Percentiles rank a stretch among this genome's conserved stretches.
Evolutionary conservation across 2,329 filamentous ascomycete genomes (phyloP).

Genomic region (Sporothrix luriei): DNA sequence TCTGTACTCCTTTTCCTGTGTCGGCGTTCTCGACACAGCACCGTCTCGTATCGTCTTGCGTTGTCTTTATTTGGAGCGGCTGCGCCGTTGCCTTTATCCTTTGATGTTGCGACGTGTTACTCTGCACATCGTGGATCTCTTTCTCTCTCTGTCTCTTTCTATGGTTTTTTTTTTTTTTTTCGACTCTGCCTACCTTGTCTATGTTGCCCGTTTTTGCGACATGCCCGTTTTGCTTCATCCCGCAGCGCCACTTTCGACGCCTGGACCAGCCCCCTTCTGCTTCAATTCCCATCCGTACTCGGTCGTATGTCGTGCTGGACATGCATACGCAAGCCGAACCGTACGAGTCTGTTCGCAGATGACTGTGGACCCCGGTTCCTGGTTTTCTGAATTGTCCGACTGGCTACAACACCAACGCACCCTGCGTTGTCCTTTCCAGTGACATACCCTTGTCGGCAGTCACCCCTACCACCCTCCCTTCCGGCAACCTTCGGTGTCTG

Average conservation of each 20-base stretch:
- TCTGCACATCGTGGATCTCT: not conserved
- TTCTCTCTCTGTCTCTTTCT: no score
- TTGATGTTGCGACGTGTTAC: no score
- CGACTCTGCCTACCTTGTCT: not conserved
- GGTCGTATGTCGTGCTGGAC: not conserved
- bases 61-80: not conserved
- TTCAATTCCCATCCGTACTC: slow-evolving; percentile 6
- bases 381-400: slow-evolving; percentile 31
- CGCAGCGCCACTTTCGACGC: slow-evolving; percentile 10
- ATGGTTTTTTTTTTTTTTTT: not conserved
- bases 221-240: slow-evolving; percentile 22
- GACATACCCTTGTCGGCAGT: slow-evolving; percentile 25
- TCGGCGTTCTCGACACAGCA: slow-evolving; percentile 3
- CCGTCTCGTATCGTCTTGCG: slow-evolving; percentile 18
- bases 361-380: slow-evolving; percentile 26
- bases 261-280: slow-evolving; percentile 14
- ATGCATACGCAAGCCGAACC: slow-evolving; percentile 4
- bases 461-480: slow-evolving; percentile 27
- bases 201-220: slow-evolving; percentile 17
- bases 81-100: no score
- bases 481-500: slow-evolving; percentile 21
- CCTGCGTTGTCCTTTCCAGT: slow-evolving; percentile 11
- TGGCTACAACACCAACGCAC: slow-evolving; percentile 28
- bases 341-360: slow-evolving; percentile 16
- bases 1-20: not conserved